Percentiles rank a stretch among this genome's conserved stretches.
Conservation (phyloP, 1,139 yeast genomes). For the Arxiozyma bovina region DNA sequence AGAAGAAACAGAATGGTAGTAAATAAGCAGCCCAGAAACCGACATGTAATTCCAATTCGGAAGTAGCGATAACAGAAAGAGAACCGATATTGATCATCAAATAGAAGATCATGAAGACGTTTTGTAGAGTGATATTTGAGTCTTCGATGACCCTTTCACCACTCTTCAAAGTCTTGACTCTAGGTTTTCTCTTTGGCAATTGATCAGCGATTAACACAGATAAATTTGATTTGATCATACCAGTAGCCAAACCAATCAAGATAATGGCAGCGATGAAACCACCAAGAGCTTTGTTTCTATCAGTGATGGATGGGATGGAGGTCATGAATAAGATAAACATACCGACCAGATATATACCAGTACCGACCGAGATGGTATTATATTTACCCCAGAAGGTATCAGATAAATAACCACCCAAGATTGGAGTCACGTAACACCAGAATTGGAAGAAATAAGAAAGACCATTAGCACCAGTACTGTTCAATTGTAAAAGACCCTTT, state of each 20-base stretch:
- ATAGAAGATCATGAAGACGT: slow-evolving; percentile 69
- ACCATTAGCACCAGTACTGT: slow-evolving; percentile 62
- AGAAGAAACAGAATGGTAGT: slow-evolving; percentile 60
- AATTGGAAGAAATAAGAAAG: slow-evolving; percentile 70
- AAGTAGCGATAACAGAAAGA: slow-evolving; percentile 66
- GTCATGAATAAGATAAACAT: slow-evolving; percentile 60
- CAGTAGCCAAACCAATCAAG: slow-evolving; percentile 68
- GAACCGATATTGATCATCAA: slow-evolving; percentile 78
- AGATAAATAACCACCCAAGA: slow-evolving; percentile 67
- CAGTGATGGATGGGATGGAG: slow-evolving; percentile 56
- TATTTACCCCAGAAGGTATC: slow-evolving; percentile 70
- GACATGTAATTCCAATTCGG: slow-evolving; percentile 36
- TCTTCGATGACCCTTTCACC: slow-evolving; percentile 68
- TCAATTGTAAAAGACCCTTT: slow-evolving; percentile 53
- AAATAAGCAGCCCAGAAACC: slow-evolving; percentile 76
- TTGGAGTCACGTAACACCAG: slow-evolving; percentile 76
- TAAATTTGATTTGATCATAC: slow-evolving; percentile 73
- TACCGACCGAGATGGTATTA: slow-evolving; percentile 55
- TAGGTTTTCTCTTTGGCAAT: slow-evolving; percentile 47
- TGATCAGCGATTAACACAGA: slow-evolving; percentile 78
- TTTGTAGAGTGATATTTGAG: slow-evolving; percentile 61
- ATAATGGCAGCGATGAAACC: slow-evolving; percentile 46
- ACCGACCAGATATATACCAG: slow-evolving; percentile 54
- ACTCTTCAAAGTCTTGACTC: slow-evolving; percentile 46
- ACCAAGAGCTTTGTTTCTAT: slow-evolving; percentile 34